Evolutionary conservation across 2,329 filamentous ascomycete species (phyloP), one percentile per base, ranked within the genome.

Genomic region (Aspergillus ruber): DNA sequence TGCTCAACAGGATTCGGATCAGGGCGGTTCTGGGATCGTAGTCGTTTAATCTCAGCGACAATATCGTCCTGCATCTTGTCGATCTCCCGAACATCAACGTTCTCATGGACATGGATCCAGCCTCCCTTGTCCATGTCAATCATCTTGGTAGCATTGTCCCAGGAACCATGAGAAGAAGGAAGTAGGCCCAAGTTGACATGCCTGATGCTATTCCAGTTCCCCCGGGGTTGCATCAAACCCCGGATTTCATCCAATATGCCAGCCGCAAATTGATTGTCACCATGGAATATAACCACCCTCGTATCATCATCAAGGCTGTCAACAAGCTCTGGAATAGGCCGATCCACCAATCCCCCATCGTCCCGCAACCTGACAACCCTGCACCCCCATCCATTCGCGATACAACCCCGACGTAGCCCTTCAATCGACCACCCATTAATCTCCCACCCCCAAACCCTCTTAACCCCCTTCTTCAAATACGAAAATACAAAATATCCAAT

Each of bases 401-500:
- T 59, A 23, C 90, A 88, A 18, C 90, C 91, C 55, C 87, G 80
- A 21, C 83, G 76, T 61, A 97, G 67, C 0, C 87, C 90, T 71
- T 96, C 89, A 29, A 95, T 79, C 55, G 84, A 90, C 84, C 90
- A 87, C 0, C 85, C 84, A 64, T 95, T 96, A 41, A 96, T 73
- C 68, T 97, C 91, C 86, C 88, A 97, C 57, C 89, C 88, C 38
- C 93, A 73, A 1, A 96, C 85, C 43, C 79, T 72, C 7, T 59
- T 72, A 59, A 90, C 72, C 0, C 88, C 89, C 15, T 85, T 79
- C 50, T 74, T 76, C 6, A 84, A 78, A 68, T 95, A 96, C 27
- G 82, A 86, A 61, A 96, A 95, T 3, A 86, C 81, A 68, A 97
- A 96, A 69, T 96, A 96, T 4, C 91, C 91, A 54, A 96, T 95